Evolutionary conservation across 106 monocot species (phyloP).

Genomic region (Xerophyta viscosa): DNA sequence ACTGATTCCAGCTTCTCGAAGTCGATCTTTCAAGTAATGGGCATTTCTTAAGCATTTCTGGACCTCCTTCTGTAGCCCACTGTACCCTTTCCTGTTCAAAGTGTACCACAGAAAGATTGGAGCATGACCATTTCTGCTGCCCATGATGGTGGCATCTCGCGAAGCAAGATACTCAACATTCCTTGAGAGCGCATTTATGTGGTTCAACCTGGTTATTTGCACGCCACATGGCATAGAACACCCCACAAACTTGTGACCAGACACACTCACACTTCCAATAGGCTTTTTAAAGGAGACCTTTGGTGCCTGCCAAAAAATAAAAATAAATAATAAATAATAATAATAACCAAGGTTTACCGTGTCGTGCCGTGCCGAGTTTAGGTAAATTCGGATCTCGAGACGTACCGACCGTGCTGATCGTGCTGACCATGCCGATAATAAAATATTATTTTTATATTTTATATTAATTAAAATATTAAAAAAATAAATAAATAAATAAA

Average conservation of each 20-base stretch:
- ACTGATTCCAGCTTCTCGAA: slow-evolving; percentile 52
- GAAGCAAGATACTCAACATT: slow-evolving; percentile 84
- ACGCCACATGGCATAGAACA: slow-evolving; percentile 86
- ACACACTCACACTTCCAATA: slow-evolving; percentile 85
- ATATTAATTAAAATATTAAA: no score
- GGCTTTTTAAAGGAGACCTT: slow-evolving; percentile 38
- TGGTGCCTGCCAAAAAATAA: slow-evolving; percentile 8
- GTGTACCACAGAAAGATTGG: slow-evolving; percentile 94
- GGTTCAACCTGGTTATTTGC: slow-evolving; percentile 58
- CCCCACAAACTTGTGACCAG: slow-evolving; percentile 80
- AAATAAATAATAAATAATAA: no score
- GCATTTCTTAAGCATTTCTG: slow-evolving; percentile 86
- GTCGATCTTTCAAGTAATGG: slow-evolving; percentile 61
- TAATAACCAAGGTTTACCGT: no score
- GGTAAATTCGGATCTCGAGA: no score
- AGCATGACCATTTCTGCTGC: slow-evolving; percentile 79
- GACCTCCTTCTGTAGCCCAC: slow-evolving; percentile 64
- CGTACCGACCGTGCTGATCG: no score
- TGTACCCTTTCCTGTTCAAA: slow-evolving; percentile 73
- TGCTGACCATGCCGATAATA: no score
- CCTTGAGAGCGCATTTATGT: slow-evolving; percentile 69
- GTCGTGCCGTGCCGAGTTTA: no score
- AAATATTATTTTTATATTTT: no score
- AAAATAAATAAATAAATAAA: no score
- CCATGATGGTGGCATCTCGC: slow-evolving; percentile 89